Percentiles rank a stretch among this genome's conserved stretches.
Evolutionary conservation across 2,329 filamentous ascomycete genomes (phyloP).

Genomic region (Ascocoryne sarcoides): DNA sequence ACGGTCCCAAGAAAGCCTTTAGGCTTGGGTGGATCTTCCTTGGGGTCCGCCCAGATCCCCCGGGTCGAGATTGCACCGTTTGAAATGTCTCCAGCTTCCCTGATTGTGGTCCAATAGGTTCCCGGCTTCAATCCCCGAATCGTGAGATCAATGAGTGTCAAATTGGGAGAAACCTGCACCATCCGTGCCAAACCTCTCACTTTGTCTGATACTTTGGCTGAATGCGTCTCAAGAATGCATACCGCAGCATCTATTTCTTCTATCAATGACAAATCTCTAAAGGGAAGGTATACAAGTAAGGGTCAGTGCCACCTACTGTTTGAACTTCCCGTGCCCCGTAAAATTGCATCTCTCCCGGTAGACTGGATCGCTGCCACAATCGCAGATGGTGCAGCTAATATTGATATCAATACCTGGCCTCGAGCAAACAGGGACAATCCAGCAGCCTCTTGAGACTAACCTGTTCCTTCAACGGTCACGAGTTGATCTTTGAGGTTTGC

Average conservation of each 20-base stretch:
- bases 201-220: conserved; percentile 48
- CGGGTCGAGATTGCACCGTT: conserved; percentile 76
- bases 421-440: conserved; percentile 4
- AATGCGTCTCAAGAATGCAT: conserved; percentile 87
- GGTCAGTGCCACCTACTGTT: conserved; percentile 60
- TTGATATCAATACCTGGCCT: conserved; percentile 8
- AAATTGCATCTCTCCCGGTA: conserved; percentile 87
- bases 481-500: conserved; percentile 77
- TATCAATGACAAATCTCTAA: conserved; percentile 6
- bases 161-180: conserved; percentile 74
- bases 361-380: conserved; percentile 84
- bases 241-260: conserved; percentile 69
- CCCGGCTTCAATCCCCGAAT: conserved; percentile 75
- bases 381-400: conserved; percentile 67
- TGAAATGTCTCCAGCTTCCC: conserved; percentile 80
- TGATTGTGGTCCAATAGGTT: conserved; percentile 73
- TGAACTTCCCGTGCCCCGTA: conserved; percentile 78
- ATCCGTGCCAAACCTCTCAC: conserved; percentile 86
- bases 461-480: conserved; percentile 76
- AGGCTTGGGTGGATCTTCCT: conserved; percentile 33
- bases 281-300: conserved; percentile 1
- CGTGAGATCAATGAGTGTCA: conserved; percentile 81
- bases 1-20: conserved; percentile 66
- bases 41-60: conserved; percentile 57
- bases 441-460: conserved; percentile 34